phyloP scores from a whole-genome alignment of 208 protist genomes.

The Leishmania gerbilli region DNA sequence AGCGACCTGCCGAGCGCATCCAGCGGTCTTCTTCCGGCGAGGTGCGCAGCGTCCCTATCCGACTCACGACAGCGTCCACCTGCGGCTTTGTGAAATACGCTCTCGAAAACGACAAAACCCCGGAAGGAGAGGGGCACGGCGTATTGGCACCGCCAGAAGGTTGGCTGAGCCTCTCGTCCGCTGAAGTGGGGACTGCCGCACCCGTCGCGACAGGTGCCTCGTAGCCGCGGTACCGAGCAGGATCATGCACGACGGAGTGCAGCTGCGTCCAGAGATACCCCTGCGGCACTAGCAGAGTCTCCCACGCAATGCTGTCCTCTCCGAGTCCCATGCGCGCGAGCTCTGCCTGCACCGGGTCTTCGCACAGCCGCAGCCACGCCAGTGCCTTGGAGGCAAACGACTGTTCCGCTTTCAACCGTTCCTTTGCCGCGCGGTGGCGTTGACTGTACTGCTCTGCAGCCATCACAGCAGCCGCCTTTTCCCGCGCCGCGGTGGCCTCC shows the following conservation, averaged over 20 bases:
- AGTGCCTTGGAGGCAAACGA: conserved; percentile 17
- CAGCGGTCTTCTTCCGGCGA: conserved; percentile 70
- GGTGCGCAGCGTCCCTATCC: conserved; percentile 41
- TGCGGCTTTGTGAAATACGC: conserved; percentile 58
- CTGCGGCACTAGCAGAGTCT: conserved; percentile 36
- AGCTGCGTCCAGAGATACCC: conserved; percentile 37
- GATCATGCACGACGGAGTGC: conserved; percentile 38
- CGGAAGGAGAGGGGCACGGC: neutral
- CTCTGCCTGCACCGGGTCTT: conserved; percentile 26
- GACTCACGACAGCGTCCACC: conserved; percentile 65
- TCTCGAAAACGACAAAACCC: neutral
- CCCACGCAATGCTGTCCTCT: conserved; percentile 24
- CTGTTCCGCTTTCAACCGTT: conserved; percentile 19
- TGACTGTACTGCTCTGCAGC: conserved; percentile 35
- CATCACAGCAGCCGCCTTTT: conserved; percentile 35
- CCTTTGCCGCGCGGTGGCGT: conserved; percentile 23
- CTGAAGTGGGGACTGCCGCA: neutral
- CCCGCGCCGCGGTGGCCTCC: conserved; percentile 12
- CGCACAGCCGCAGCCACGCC: conserved; percentile 15
- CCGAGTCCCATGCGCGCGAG: conserved; percentile 34
- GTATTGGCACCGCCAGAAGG: neutral
- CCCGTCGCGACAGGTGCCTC: conserved; percentile 15
- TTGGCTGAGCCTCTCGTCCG: neutral
- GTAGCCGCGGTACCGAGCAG: conserved; percentile 35
- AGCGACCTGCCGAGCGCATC: conserved; percentile 54